Evolutionary conservation across 2,329 filamentous ascomycete species (phyloP).

Genomic region (Macrophomina phaseolina): DNA sequence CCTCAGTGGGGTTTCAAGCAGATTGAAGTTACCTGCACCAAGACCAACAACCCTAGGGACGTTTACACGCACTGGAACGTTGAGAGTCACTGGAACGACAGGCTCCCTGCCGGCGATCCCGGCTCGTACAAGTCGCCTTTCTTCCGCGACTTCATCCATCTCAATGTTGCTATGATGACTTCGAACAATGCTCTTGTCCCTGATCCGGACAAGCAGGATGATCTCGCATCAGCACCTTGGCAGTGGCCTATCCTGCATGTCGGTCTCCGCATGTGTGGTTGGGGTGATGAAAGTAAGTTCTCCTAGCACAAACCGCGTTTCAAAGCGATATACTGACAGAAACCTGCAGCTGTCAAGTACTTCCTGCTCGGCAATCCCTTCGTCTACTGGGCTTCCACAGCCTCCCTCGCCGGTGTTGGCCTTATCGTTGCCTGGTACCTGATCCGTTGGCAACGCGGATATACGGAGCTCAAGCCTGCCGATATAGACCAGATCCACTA

Average conservation of each 20-base stretch:
- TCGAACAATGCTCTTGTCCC: slow-evolving; percentile 98
- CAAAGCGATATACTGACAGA: slow-evolving; percentile 36
- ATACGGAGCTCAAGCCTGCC: slow-evolving; percentile 74
- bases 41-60: slow-evolving; percentile 89
- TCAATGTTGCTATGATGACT: slow-evolving; percentile 99
- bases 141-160: slow-evolving; percentile 94
- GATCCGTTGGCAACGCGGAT: slow-evolving; percentile 95
- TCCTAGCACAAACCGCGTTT: slow-evolving; percentile 42
- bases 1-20: slow-evolving; percentile 99
- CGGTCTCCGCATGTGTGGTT: slow-evolving; percentile 96
- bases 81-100: slow-evolving; percentile 92
- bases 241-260: slow-evolving; percentile 97
- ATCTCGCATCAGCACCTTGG: slow-evolving; percentile 96
- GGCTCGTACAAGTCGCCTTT: slow-evolving; percentile 96
- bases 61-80: slow-evolving; percentile 99
- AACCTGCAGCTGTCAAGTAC: slow-evolving; percentile 71
- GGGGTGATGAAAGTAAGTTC: slow-evolving; percentile 79
- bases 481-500: slow-evolving; percentile 97
- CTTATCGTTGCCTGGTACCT: slow-evolving; percentile 82
- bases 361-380: slow-evolving; percentile 96
- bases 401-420: slow-evolving; percentile 74
- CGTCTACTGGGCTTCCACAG: slow-evolving; percentile 93
- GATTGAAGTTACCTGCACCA: slow-evolving; percentile 95
- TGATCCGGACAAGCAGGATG: slow-evolving; percentile 98
- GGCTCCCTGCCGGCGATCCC: slow-evolving; percentile 84